Evolutionary conservation across 495 filamentous ascomycete genomes (phyloP), one percentile per base, ranked within the genome.

Genomic region (Evansstolkia leycettana): DNA sequence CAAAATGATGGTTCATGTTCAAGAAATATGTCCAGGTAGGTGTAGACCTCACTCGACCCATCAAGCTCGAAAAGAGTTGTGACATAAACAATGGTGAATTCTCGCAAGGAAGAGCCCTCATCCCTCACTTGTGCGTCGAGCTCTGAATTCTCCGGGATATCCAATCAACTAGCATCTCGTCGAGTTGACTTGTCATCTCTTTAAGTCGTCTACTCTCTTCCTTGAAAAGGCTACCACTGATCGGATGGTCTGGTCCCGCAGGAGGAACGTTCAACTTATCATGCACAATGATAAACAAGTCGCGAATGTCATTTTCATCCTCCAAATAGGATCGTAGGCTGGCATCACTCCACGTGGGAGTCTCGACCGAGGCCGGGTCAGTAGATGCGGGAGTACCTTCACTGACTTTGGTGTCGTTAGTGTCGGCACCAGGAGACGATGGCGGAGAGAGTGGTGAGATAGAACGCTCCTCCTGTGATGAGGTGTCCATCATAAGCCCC

Each of bases 291-390:
- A 88, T 69, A 35, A 95, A 72, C 51, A 96, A 66, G 51, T 98
- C 90, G 28, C 83, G 75, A 44, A 98, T 82, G 40, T 94, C 87
- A n/a, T 72, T 79, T 28, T 82, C 81, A 47, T 90, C 86, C 41
- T 96, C 89, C 45, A 96, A 77, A 60, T 94, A 98, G 13, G 82
- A 78, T 31, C 84, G 73, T 24, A 98, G 69, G 44, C 72, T 79
- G 40, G 78, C 68, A 54, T 94, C 90, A 45, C 80, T 86, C 90
- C 90, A 98, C 0, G 79, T 63, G 16, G 64, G 62, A 28, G 57
- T 52, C 15, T 56, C 52, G 17, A 55, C 58, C 33, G 56, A 47
- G 43, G 56, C 50, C 1, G 55, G 58, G 1, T 60, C 57, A 27
- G 65, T 50, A n/a, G 67, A 65, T n/a, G 55, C 58, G 16, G 54